These are phyloP conservation scores for Tetradesmus obliquus DNA, from an alignment of 139 green algal species.

Conservation along the genomic window DNA sequence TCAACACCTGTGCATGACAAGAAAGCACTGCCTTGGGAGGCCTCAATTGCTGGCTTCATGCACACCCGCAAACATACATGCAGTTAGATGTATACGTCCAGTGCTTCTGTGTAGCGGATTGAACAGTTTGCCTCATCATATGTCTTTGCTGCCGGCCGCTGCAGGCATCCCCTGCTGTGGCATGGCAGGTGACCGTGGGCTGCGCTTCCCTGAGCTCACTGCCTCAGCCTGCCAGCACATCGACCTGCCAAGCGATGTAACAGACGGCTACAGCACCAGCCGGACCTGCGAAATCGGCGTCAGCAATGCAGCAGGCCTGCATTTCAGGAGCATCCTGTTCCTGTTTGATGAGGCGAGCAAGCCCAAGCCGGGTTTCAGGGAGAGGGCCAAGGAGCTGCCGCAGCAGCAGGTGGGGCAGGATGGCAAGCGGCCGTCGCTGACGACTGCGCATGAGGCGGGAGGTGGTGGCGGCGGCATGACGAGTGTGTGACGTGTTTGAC, in stretches of 20 bases:
- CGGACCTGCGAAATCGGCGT: conserved; percentile 44
- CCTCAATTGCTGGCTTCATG: too few relatives aligned
- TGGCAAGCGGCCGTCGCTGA: not conserved
- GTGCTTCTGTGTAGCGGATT: too few relatives aligned
- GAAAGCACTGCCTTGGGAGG: too few relatives aligned
- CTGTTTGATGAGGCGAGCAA: conserved; percentile 33
- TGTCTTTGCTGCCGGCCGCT: not conserved
- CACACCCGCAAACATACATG: too few relatives aligned
- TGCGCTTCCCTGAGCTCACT: conserved; percentile 37
- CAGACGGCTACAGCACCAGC: conserved; percentile 38
- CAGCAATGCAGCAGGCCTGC: conserved; percentile 34
- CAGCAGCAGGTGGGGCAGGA: conserved; percentile 42
- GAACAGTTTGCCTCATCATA: too few relatives aligned
- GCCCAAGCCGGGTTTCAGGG: not conserved
- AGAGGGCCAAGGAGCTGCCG: not conserved
- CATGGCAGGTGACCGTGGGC: conserved; percentile 40
- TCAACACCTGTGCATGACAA: too few relatives aligned
- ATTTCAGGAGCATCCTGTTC: conserved; percentile 33
- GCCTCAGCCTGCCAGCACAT: conserved; percentile 32
- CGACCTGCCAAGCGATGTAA: conserved; percentile 15
- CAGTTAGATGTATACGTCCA: too few relatives aligned
- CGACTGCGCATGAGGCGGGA: conserved; percentile 3
- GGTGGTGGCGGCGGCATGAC: not conserved
- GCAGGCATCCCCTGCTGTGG: conserved; percentile 39
- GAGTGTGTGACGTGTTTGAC: too few relatives aligned